phyloP scores from a whole-genome alignment of 768 basidiomycete species.

The Mrakia blollopis region DNA sequence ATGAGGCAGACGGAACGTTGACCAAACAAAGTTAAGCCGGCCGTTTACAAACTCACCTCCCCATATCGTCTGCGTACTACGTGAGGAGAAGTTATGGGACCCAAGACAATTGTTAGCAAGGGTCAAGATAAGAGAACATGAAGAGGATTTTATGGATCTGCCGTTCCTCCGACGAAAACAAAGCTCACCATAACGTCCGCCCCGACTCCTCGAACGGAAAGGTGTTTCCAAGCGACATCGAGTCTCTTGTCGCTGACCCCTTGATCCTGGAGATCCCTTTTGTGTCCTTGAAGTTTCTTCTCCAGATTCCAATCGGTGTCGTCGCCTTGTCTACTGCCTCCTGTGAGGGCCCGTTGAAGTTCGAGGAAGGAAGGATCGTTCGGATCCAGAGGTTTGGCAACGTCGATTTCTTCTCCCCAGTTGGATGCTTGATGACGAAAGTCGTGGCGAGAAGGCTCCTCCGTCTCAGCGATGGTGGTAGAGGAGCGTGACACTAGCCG shows the following conservation, averaged over 20 bases:
- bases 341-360: conserved; percentile 16
- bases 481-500: background rate
- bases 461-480: background rate
- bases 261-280: conserved; percentile 61
- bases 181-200: conserved; percentile 33
- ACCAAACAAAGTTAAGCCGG: background rate
- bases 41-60: background rate
- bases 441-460: background rate
- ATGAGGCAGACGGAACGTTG: no score
- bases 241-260: conserved; percentile 72
- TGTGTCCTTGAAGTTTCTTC: conserved; percentile 61
- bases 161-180: background rate
- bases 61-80: no score
- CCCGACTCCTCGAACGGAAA: conserved; percentile 60
- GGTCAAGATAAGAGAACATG: background rate
- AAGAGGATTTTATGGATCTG: no score
- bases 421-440: background rate
- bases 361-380: conserved; percentile 9
- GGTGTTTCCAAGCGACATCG: conserved; percentile 67
- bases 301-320: conserved; percentile 46
- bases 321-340: background rate
- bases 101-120: background rate
- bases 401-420: conserved; percentile 22
- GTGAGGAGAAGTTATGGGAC: background rate
- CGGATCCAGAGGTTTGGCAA: background rate